Conservation (phyloP, 768 basidiomycete species). For the Crucibulum laeve region DNA sequence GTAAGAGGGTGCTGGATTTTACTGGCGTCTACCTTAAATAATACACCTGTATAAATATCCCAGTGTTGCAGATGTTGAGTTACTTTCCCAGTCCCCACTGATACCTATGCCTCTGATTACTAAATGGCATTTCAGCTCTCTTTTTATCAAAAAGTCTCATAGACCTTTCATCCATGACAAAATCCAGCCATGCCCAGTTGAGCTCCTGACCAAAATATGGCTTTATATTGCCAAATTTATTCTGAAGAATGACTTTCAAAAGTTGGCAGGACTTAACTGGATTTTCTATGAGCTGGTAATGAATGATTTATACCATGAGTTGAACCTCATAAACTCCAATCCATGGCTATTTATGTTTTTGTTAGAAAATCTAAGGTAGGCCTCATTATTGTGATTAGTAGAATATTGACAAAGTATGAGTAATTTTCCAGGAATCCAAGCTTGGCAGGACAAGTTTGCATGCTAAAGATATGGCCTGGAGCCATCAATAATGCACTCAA, state of each 20-base stretch:
- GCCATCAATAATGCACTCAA: constrained; percentile 19
- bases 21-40: no score
- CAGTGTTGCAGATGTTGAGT: no score
- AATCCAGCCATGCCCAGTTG: no score
- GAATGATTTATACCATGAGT: constrained; percentile 17
- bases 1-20: no score
- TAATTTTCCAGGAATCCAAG: constrained; percentile 8
- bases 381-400: background rate
- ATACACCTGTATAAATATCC: no score
- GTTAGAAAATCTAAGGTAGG: constrained; percentile 17
- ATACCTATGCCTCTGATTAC: no score
- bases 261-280: constrained; percentile 13
- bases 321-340: constrained; percentile 17
- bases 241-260: constrained; percentile 8
- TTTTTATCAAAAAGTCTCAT: no score
- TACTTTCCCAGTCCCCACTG: no score
- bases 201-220: constrained; percentile 18
- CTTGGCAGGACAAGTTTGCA: constrained; percentile 16
- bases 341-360: constrained; percentile 15
- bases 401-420: background rate
- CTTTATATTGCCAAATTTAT: constrained; percentile 13
- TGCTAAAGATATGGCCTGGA: constrained; percentile 23
- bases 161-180: no score
- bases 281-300: constrained; percentile 18
- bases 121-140: no score